Base-by-base conservation (phyloP, 306 rosid genomes). In the Morella rubra region DNA sequence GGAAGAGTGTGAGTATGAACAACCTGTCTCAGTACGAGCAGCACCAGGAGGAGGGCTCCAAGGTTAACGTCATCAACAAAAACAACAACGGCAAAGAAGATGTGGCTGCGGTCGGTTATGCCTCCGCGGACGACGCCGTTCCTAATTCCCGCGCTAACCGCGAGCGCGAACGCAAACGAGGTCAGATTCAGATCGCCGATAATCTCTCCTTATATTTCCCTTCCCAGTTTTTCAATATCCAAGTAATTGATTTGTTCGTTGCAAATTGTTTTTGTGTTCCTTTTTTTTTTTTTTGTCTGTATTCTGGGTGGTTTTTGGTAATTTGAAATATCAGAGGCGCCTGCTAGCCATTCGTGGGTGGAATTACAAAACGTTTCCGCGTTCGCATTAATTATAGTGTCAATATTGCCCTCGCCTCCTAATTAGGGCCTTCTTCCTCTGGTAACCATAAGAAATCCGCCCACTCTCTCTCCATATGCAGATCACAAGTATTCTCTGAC, bases 111-210 rank as follows among this genome's bases (percentile, higher is more conserved):
- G 78, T 89, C 66, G 90, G 93, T 44, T 96, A 96, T 76, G 87
- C 96, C 74, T 96, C 99, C 45, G 99, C 97, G 56, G 96, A 92
- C 49, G 96, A 96, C 14, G 93, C 84, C 46, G 96, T 82, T 67
- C 91, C 90, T 44, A 88, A 81, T 85, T 81, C 97, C 75, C 80
- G 80, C 68, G 86, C 83, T 37, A 86, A 79, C 56, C 97, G 97
- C 44, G 98, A 90, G 61, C 98, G 98, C 44, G 97, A 87, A 82
- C 98, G 99, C 45, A 96, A 93, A 78, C 93, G 99, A 96, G 99
- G 99, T 92, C 49, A 6, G 81, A 8, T 81, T 79, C n/a, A 46
- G 74, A 15, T 67, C 75, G 59, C 54, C 65, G 79, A 85, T 84
- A 75, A 50, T 68, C 53, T 41, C 5, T 46, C 44, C 14, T 14